These are phyloP conservation scores for Erigeron canadensis DNA, from an alignment of 129 eudicot genomes.

Conservation along the genomic window DNA sequence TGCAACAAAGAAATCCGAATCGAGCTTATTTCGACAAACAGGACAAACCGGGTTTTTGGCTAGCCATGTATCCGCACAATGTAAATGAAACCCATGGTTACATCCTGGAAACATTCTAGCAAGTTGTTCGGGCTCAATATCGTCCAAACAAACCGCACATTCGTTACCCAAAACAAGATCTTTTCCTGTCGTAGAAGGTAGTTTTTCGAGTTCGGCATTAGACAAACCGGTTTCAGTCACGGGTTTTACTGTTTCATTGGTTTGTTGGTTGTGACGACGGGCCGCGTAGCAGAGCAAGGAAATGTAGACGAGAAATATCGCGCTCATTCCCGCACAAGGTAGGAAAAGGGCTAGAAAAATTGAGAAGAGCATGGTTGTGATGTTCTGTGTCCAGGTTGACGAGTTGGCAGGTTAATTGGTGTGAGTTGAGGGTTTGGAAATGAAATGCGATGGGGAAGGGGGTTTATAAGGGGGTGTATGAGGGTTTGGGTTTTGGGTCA, in stretches of 20 bases:
- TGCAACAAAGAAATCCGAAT: conserved; percentile 37
- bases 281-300: conserved; percentile 64
- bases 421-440: too few relatives aligned
- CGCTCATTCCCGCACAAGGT: conserved; percentile 86
- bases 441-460: too few relatives aligned
- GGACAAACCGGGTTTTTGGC: conserved; percentile 73
- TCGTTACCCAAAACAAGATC: conserved; percentile 65
- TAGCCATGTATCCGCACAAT: conserved; percentile 88
- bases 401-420: too few relatives aligned
- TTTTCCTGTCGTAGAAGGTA: conserved; percentile 60
- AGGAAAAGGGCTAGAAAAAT: conserved; percentile 77
- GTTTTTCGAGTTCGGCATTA: conserved; percentile 57
- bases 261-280: conserved; percentile 7
- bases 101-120: conserved; percentile 87
- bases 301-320: conserved; percentile 63
- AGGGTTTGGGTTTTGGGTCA: too few relatives aligned
- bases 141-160: conserved; percentile 85
- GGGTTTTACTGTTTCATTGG: conserved; percentile 41
- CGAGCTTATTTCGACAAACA: conserved; percentile 66
- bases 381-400: too few relatives aligned
- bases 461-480: too few relatives aligned
- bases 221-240: conserved; percentile 48
- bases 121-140: conserved; percentile 56
- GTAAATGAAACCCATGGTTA: conserved; percentile 79
- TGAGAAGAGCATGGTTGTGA: conserved; percentile 52